Conservation (phyloP, 2,329 filamentous ascomycete genomes). For the Microsporum audouinii region DNA sequence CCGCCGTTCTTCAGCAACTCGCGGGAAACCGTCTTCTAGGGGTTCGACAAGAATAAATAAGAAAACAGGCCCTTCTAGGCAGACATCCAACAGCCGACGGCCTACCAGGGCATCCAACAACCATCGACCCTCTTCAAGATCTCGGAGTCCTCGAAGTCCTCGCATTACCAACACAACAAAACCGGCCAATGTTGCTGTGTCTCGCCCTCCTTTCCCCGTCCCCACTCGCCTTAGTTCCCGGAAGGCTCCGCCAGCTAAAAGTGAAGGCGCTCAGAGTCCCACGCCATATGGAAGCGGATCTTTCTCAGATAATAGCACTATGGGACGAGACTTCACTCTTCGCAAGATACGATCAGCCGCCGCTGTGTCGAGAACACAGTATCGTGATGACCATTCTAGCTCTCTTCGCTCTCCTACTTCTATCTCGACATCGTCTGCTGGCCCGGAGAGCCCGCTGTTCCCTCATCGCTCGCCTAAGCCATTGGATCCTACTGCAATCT, state of each 20-base stretch:
- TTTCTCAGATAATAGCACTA: slow-evolving; percentile 45
- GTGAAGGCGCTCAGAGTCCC: slow-evolving; percentile 69
- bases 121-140: slow-evolving; percentile 54
- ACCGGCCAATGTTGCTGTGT: slow-evolving; percentile 21
- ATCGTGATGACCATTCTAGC: not conserved
- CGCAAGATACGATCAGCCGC: slow-evolving; percentile 79
- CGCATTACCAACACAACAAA: slow-evolving; percentile 36
- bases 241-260: slow-evolving; percentile 54
- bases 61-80: slow-evolving; percentile 31
- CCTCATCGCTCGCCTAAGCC: slow-evolving; percentile 55
- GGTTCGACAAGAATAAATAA: slow-evolving; percentile 29
- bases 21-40: slow-evolving; percentile 12
- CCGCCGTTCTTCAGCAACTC: slow-evolving; percentile 10
- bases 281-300: slow-evolving; percentile 47
- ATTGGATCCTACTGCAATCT: slow-evolving; percentile 55
- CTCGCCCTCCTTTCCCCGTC: slow-evolving; percentile 73
- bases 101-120: slow-evolving; percentile 67
- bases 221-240: slow-evolving; percentile 80
- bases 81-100: slow-evolving; percentile 55
- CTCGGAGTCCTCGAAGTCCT: slow-evolving; percentile 38
- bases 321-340: slow-evolving; percentile 46
- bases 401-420: slow-evolving; percentile 38
- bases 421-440: slow-evolving; percentile 55
- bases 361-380: slow-evolving; percentile 49
- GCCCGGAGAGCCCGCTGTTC: slow-evolving; percentile 52